Base-by-base conservation (phyloP, 2,329 filamentous ascomycete species). In the Cercospora sp. region DNA sequence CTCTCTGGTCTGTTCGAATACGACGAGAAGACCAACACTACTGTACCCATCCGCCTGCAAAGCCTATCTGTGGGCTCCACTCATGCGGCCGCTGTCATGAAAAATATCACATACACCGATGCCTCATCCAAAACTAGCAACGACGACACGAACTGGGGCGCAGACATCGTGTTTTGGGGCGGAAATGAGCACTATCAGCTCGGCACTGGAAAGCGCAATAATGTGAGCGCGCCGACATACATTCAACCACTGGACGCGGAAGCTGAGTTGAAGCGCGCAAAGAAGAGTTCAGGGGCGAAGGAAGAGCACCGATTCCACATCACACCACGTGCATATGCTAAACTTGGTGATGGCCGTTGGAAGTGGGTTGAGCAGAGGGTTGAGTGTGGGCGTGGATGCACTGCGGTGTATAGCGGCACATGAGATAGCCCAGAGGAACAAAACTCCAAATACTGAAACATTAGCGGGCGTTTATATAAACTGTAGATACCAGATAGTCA, bases 111-210 rank as follows among this genome's bases (percentile, higher is more conserved):
- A 5, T 77, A 78, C 66, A 71, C 73, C 33, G 81, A 84, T 16
- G 85, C 89, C 1, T 82, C 84, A 2, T 78, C 74, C 69, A 80
- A 77, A 64, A 79, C 69, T 74, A 73, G 79, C 16, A 85, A 85
- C 1, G 90, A 91, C 72, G 91, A 93, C 75, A 92, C 89, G 1
- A 94, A 95, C 77, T 97, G 90, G 88, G 95, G 95, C 60, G 89
- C 91, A 4, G 95, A 98, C 78, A 89, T 94, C 31, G 79, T 98
- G 1, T 96, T 92, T 84, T 99, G 94, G 92, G 95, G 95, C 69
- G 93, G 93, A 63, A 99, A 98, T 75, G 94, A 98, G 81, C 88
- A 90, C 78, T 97, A 91, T 79, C 95, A 99, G 80, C 87, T 99
- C 28, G 95, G 95, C 12, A 97, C 91, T 0, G 94, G 95, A 30